phyloP scores from a whole-genome alignment of 192 early-diverging fungal genomes.

The Neocallimastix lanati region DNA sequence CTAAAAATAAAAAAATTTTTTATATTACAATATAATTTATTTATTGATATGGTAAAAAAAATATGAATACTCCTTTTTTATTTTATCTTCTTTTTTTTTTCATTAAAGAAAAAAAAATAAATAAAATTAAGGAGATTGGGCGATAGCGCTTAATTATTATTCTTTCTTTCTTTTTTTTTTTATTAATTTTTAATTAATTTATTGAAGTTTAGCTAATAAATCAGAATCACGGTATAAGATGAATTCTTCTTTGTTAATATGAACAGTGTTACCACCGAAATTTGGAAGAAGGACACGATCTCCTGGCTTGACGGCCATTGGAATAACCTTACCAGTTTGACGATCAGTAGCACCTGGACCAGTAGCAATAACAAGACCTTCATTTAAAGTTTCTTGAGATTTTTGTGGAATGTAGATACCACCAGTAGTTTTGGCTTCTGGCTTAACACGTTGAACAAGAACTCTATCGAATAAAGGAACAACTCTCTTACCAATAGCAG shows the following conservation, averaged over 20 bases:
- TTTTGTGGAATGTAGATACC: slow-evolving; percentile 97
- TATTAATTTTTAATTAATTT: too few species aligned
- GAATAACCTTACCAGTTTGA: slow-evolving; percentile 53
- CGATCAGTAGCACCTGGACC: slow-evolving; percentile 65
- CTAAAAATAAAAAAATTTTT: too few species aligned
- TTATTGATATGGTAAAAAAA: too few species aligned
- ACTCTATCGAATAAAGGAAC: slow-evolving; percentile 96
- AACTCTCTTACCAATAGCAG: slow-evolving; percentile 50
- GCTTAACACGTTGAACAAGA: slow-evolving; percentile 91
- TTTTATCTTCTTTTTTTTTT: too few species aligned
- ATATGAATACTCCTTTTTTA: too few species aligned
- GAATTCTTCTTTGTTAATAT: slow-evolving; percentile 76
- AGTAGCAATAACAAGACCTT: slow-evolving; percentile 82
- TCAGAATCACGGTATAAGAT: slow-evolving; percentile 83
- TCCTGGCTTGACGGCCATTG: slow-evolving; percentile 67
- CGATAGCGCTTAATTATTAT: neutral
- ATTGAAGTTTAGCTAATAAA: slow-evolving; percentile 80
- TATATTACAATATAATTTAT: too few species aligned
- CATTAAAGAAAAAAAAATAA: too few species aligned
- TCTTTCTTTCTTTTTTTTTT: too few species aligned
- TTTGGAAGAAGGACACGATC: slow-evolving; percentile 90
- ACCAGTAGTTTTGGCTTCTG: slow-evolving; percentile 76
- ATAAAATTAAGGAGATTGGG: too few species aligned
- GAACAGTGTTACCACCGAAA: slow-evolving; percentile 86
- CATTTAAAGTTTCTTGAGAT: slow-evolving; percentile 92